Conservation (phyloP, 345 rosid genomes). For the Citrus sp. region DNA sequence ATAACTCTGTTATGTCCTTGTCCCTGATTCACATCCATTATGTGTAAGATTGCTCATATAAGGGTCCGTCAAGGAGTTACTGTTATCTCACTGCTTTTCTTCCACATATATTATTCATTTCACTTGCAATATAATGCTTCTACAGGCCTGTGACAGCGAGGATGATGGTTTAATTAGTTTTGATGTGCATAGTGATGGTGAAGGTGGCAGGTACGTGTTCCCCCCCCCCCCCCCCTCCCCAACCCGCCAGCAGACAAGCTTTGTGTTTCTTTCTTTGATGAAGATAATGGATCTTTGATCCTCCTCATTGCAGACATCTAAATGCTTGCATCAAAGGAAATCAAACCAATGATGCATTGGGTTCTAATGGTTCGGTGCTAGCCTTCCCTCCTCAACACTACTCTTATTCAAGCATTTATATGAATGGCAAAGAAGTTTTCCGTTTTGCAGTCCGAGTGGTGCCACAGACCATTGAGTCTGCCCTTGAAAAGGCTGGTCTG, state of each 20-base stretch:
- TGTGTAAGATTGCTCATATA: neutral
- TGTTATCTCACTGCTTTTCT: constrained; percentile 5
- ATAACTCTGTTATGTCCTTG: neutral
- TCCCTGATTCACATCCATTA: neutral
- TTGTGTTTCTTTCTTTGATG: constrained; percentile 8
- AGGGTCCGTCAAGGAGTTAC: neutral
- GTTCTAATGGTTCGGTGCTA: constrained; percentile 56
- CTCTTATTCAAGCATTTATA: constrained; percentile 68
- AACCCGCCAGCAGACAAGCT: neutral
- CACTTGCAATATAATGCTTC: constrained; percentile 4
- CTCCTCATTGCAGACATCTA: constrained; percentile 55
- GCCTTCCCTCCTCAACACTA: constrained; percentile 60
- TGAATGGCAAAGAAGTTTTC: constrained; percentile 94
- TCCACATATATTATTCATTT: neutral
- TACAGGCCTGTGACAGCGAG: constrained; percentile 80
- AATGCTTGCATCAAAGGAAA: constrained; percentile 46
- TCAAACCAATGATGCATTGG: constrained; percentile 38
- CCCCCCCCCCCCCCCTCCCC: too few relatives aligned
- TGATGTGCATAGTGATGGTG: constrained; percentile 85
- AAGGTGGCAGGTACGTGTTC: constrained; percentile 56
- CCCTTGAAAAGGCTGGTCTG: constrained; percentile 81
- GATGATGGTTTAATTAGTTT: constrained; percentile 83
- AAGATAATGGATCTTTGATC: constrained; percentile 5
- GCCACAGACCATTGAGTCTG: constrained; percentile 76
- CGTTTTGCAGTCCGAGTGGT: constrained; percentile 84